These are phyloP conservation scores for Erucastrum elatum DNA, from an alignment of 345 rosid species.

Conservation along the genomic window DNA sequence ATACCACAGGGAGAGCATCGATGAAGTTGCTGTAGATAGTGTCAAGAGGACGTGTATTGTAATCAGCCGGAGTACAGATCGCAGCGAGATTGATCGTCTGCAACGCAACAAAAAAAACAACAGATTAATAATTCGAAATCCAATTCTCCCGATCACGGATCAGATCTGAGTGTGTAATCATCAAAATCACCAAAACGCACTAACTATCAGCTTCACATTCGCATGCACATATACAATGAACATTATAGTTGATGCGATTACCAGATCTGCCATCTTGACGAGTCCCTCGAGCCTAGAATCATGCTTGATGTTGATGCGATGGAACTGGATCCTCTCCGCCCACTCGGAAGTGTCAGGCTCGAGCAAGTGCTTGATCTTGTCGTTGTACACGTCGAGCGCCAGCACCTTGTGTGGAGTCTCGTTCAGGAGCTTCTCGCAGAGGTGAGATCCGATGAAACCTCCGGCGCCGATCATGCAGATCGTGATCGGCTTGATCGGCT, in stretches of 20 bases:
- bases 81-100: constrained; percentile 99
- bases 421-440: constrained; percentile 78
- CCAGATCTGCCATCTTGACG: constrained; percentile 97
- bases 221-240: neutral
- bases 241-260: no score
- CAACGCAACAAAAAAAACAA: constrained; percentile 13
- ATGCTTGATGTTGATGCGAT: constrained; percentile 91
- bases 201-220: neutral
- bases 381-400: constrained; percentile 90
- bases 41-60: constrained; percentile 97
- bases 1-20: constrained; percentile 98
- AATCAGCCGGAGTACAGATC: constrained; percentile 99
- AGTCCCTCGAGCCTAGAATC: constrained; percentile 96
- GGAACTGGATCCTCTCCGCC: constrained; percentile 92
- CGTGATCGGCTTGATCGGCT: constrained; percentile 72
- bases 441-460: constrained; percentile 96
- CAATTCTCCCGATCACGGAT: neutral
- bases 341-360: constrained; percentile 58
- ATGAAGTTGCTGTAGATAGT: constrained; percentile 99
- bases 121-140: neutral
- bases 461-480: constrained; percentile 99
- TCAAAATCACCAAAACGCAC: neutral
- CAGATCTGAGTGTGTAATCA: constrained; percentile 34
- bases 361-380: constrained; percentile 95
- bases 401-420: constrained; percentile 88